Conservation (phyloP, 2,329 filamentous ascomycete species). For the Amylocarpus encephaloides region DNA sequence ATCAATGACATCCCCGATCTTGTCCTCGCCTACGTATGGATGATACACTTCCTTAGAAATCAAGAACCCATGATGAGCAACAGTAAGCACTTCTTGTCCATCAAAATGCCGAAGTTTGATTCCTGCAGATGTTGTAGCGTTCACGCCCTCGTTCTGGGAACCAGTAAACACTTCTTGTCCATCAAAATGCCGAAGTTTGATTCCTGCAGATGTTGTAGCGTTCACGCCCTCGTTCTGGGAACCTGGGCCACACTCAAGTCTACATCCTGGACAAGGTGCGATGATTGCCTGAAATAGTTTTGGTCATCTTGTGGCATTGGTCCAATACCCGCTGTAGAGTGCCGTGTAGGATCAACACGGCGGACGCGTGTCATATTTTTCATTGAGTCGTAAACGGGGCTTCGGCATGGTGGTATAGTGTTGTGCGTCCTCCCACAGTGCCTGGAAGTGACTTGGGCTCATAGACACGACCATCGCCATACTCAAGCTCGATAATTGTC, state of each 20-base stretch:
- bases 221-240: constrained; percentile 10
- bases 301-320: constrained; percentile 15
- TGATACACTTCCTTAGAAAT: constrained; percentile 16
- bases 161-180: constrained; percentile 13
- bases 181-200: constrained; percentile 13
- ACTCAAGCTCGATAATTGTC: constrained; percentile 14
- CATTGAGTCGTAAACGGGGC: constrained; percentile 13
- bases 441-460: constrained; percentile 15
- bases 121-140: constrained; percentile 16
- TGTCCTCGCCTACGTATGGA: constrained; percentile 13
- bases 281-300: constrained; percentile 14
- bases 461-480: constrained; percentile 16
- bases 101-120: too few relatives aligned
- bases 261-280: constrained; percentile 15
- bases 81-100: too few relatives aligned
- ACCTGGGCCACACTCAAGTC: constrained; percentile 13
- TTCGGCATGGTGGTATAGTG: constrained; percentile 16
- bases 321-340: constrained; percentile 6
- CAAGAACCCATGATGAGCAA: constrained; percentile 10
- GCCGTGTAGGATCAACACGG: constrained; percentile 11
- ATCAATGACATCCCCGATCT: constrained; percentile 15
- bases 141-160: constrained; percentile 8
- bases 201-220: constrained; percentile 14
- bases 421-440: constrained; percentile 13
- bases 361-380: constrained; percentile 13